These are phyloP conservation scores for Colletotrichum graminicola DNA, from an alignment of 2,329 filamentous ascomycete genomes.

Conservation along the genomic window DNA sequence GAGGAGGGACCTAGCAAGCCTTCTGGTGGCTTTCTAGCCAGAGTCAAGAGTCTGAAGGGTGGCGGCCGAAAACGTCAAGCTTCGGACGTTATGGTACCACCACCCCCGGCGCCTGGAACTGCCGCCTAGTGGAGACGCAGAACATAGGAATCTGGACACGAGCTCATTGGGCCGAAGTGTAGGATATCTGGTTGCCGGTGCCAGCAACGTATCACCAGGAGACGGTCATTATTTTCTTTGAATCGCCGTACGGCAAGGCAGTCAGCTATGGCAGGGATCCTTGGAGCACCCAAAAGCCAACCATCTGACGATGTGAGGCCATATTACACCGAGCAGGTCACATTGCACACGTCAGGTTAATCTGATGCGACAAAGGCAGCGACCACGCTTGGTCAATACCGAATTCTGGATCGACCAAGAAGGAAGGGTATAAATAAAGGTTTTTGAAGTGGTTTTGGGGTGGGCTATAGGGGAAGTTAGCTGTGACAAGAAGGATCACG, in stretches of 20 bases:
- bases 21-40: conserved; percentile 74
- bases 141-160: conserved; percentile 26
- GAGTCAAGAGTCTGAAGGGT: conserved; percentile 87
- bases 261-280: background rate
- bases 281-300: background rate
- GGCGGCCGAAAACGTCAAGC: conserved; percentile 65
- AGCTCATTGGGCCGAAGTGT: background rate
- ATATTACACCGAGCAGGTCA: background rate
- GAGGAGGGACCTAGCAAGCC: conserved; percentile 59
- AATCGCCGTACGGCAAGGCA: background rate
- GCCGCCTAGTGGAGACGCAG: conserved; percentile 53
- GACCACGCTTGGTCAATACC: background rate
- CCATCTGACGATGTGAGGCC: background rate
- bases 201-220: background rate
- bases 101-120: conserved; percentile 51
- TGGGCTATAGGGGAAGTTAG: conserved; percentile 31
- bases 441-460: conserved; percentile 23
- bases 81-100: conserved; percentile 41
- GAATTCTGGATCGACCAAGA: conserved; percentile 28
- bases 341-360: conserved; percentile 20
- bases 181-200: background rate
- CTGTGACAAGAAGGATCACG: conserved; percentile 7
- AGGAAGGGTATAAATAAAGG: background rate
- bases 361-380: background rate
- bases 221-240: conserved; percentile 1